These are phyloP conservation scores for Martensiomyces pterosporus DNA, from an alignment of 192 early-diverging fungal genomes.

Conservation along the genomic window DNA sequence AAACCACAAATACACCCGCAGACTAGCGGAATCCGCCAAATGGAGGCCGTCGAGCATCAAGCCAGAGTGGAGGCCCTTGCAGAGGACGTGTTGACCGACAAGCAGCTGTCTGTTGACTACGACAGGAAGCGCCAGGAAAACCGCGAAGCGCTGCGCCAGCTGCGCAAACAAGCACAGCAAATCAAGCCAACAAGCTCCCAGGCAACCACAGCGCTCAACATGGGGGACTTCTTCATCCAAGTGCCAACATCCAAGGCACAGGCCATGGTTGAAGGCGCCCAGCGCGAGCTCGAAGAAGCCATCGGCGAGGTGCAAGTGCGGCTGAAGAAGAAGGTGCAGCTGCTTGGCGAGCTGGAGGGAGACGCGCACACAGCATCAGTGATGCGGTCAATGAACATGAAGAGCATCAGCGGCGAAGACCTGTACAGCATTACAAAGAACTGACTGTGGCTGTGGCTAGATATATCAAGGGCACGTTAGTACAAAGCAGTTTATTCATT, in stretches of 20 bases:
- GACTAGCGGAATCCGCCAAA: too few relatives aligned
- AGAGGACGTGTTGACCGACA: constrained; percentile 45
- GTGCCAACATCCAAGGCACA: constrained; percentile 30
- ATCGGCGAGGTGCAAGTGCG: constrained; percentile 37
- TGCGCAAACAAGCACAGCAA: constrained; percentile 16
- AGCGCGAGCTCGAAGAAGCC: constrained; percentile 36
- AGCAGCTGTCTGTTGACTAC: constrained; percentile 37
- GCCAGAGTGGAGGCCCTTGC: constrained; percentile 33
- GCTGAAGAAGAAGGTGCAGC: constrained; percentile 27
- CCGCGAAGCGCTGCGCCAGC: constrained; percentile 29
- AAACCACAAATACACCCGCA: too few relatives aligned
- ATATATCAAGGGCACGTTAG: too few relatives aligned
- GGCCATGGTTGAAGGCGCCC: constrained; percentile 32
- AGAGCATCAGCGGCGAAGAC: constrained; percentile 12
- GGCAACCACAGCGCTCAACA: constrained; percentile 36
- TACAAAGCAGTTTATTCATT: too few relatives aligned
- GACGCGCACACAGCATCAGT: constrained; percentile 7
- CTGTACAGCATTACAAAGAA: constrained; percentile 8
- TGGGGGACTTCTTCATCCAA: constrained; percentile 49
- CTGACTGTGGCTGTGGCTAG: not conserved
- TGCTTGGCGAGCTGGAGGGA: constrained; percentile 31
- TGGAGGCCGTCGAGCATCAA: constrained; percentile 36
- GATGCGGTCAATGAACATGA: constrained; percentile 16
- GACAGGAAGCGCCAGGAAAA: constrained; percentile 38
- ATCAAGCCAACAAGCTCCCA: constrained; percentile 16